Percentiles rank a stretch among this genome's conserved stretches.
phyloP scores from a whole-genome alignment of 2,329 filamentous ascomycete species.

The Fusarium armeniacum region DNA sequence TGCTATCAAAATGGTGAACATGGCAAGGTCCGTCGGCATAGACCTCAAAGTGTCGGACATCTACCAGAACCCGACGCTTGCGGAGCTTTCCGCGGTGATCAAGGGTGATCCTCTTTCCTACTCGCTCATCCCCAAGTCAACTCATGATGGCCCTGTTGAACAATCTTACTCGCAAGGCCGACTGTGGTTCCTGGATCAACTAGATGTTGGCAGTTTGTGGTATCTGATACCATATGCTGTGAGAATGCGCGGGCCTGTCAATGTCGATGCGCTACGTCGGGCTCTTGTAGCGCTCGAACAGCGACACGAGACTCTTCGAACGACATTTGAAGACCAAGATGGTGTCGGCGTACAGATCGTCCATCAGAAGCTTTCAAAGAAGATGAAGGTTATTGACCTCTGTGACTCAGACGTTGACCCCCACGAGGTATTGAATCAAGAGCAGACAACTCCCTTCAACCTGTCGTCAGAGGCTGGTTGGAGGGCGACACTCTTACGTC shows the following conservation, averaged over 20 bases:
- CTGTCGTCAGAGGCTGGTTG: constrained; percentile 42
- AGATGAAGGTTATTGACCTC: not conserved
- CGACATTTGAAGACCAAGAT: constrained; percentile 8
- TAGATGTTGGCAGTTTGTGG: constrained; percentile 9
- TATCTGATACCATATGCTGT: constrained; percentile 15
- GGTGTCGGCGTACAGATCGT: constrained; percentile 6
- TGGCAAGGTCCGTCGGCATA: not conserved
- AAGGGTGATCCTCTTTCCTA: not conserved
- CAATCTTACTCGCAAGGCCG: constrained; percentile 22
- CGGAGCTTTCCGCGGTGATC: not conserved
- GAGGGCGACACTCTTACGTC: constrained; percentile 33
- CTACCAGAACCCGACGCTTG: constrained; percentile 7
- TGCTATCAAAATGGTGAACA: constrained; percentile 25
- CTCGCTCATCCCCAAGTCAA: fast-evolving
- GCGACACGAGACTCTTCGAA: constrained; percentile 11
- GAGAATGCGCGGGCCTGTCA: not conserved
- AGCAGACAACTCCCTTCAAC: constrained; percentile 36
- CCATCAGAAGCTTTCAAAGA: not conserved
- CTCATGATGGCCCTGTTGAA: not conserved
- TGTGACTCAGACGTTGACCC: not conserved
- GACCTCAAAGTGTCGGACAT: constrained; percentile 20
- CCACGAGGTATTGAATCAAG: not conserved
- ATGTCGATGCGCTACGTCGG: not conserved
- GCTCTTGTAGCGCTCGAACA: constrained; percentile 4
- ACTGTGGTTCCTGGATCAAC: constrained; percentile 28